Evolutionary conservation across 345 rosid genomes (phyloP).

Genomic region (Trapa incisa): DNA sequence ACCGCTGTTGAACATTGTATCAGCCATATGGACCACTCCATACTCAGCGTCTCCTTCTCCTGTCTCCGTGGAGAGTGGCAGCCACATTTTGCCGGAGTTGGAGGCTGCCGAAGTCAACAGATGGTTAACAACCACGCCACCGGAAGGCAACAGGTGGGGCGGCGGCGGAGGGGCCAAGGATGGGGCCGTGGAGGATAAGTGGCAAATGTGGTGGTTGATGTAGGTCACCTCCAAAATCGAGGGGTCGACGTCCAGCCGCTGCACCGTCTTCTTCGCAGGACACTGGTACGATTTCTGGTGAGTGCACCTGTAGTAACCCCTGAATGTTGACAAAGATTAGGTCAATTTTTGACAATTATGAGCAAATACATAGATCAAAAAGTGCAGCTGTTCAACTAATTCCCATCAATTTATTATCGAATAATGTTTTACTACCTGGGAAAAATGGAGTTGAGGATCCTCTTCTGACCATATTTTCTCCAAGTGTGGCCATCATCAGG

Average conservation of each 20-base stretch:
- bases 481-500: conserved; percentile 78
- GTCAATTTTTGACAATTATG: background rate
- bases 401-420: background rate
- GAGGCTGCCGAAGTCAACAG: conserved; percentile 4
- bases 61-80: background rate
- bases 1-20: conserved; percentile 38
- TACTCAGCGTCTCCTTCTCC: background rate
- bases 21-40: conserved; percentile 37
- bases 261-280: conserved; percentile 80
- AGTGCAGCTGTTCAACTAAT: background rate
- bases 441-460: conserved; percentile 46
- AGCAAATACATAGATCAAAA: background rate
- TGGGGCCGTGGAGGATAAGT: conserved; percentile 49
- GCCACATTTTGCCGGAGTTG: conserved; percentile 3
- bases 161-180: conserved; percentile 13
- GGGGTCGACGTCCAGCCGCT: conserved; percentile 56
- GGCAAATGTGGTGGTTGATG: conserved; percentile 59
- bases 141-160: conserved; percentile 8
- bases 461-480: conserved; percentile 92
- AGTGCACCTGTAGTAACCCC: conserved; percentile 82
- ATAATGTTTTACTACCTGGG: conserved; percentile 43
- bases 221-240: conserved; percentile 45
- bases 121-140: background rate
- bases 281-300: conserved; percentile 71
- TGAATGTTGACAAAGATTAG: conserved; percentile 8